These are phyloP conservation scores for Fusarium dimerum DNA, from an alignment of 2,329 filamentous ascomycete genomes.

Conservation along the genomic window DNA sequence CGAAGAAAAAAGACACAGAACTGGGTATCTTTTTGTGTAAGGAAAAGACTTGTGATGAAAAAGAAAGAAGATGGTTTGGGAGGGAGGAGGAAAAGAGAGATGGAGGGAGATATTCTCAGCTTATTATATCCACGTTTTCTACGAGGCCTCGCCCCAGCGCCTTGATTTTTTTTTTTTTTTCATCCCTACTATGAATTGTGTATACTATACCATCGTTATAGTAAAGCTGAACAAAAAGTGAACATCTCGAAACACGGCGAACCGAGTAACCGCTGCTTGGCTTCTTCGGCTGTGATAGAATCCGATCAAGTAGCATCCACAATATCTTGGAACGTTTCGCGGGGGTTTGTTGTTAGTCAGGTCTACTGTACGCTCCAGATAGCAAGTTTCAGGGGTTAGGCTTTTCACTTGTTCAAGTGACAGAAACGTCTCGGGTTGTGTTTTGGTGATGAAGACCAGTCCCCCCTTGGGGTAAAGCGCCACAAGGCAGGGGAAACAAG, in stretches of 20 bases:
- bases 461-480: slow-evolving; percentile 6
- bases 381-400: slow-evolving; percentile 3
- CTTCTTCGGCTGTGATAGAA: slow-evolving; percentile 17
- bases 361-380: too few species aligned
- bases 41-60: slow-evolving; percentile 18
- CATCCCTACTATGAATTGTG: too few species aligned
- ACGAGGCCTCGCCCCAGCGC: background rate
- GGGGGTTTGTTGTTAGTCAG: slow-evolving; percentile 6
- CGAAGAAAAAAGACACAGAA: slow-evolving; percentile 17
- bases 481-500: background rate
- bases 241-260: slow-evolving; percentile 25
- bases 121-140: slow-evolving; percentile 18
- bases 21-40: slow-evolving; percentile 12
- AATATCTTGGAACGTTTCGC: background rate
- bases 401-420: slow-evolving; percentile 27
- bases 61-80: slow-evolving; percentile 16
- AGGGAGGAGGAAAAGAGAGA: slow-evolving; percentile 2
- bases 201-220: background rate
- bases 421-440: slow-evolving; percentile 38
- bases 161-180: background rate
- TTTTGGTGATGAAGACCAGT: slow-evolving; percentile 29
- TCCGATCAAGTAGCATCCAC: slow-evolving; percentile 19
- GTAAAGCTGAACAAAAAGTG: slow-evolving; percentile 9
- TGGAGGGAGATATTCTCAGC: slow-evolving; percentile 6
- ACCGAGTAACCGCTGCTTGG: slow-evolving; percentile 14